A percentile compares a stretch with the other conserved stretches of the same genome.
Evolutionary conservation across 2,329 filamentous ascomycete species (phyloP).

Genomic region (Corniculantispora saksenae): DNA sequence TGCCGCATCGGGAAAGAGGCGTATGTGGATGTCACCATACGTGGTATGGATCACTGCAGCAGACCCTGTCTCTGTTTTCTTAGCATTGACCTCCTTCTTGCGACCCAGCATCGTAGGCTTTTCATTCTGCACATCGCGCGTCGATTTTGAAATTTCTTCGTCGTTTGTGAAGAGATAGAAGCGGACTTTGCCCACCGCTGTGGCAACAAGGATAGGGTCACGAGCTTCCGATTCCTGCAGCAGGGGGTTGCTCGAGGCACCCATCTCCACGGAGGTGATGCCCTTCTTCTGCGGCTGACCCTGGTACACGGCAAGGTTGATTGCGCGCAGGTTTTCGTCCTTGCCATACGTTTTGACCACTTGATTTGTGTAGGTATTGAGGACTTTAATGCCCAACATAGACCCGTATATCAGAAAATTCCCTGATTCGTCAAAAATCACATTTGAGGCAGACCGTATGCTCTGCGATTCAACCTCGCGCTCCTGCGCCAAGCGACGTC

Average conservation of each 20-base stretch:
- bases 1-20: constrained; percentile 88
- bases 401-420: constrained; percentile 95
- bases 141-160: constrained; percentile 76
- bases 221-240: constrained; percentile 87
- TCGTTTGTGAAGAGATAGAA: constrained; percentile 99
- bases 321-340: constrained; percentile 82
- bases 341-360: constrained; percentile 87
- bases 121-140: constrained; percentile 92
- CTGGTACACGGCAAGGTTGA: constrained; percentile 88
- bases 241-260: constrained; percentile 88
- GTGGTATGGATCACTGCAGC: constrained; percentile 88
- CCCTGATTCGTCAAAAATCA: constrained; percentile 93
- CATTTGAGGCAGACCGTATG: constrained; percentile 72
- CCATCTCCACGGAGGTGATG: constrained; percentile 93
- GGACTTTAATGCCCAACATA: constrained; percentile 86
- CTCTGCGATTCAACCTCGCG: constrained; percentile 75
- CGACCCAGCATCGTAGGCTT: constrained; percentile 70
- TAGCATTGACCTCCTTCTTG: constrained; percentile 54
- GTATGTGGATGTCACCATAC: constrained; percentile 89
- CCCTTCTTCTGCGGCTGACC: constrained; percentile 94
- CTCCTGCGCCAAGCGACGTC: constrained; percentile 81
- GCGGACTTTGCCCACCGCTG: constrained; percentile 81
- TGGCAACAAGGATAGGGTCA: constrained; percentile 85
- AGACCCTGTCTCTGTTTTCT: constrained; percentile 71
- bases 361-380: constrained; percentile 93